Evolutionary conservation across 208 protist genomes (phyloP).

Genomic region (Leishmania aethiopica): DNA sequence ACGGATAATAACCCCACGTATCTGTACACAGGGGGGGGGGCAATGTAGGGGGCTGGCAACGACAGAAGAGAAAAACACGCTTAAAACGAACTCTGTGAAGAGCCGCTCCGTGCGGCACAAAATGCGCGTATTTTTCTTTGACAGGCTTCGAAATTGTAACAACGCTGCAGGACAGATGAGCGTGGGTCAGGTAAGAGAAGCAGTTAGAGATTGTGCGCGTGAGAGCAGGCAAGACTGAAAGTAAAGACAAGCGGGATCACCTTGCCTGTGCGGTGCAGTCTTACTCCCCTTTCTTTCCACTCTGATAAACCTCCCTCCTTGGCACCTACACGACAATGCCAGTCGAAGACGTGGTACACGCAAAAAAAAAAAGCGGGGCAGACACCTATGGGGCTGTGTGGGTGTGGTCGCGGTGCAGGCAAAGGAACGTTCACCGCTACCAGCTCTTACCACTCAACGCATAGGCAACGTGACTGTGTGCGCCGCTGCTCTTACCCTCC

Average conservation of each 20-base stretch:
- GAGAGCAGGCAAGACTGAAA: conserved; percentile 24
- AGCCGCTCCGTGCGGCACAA: not conserved
- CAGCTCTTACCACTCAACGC: not conserved
- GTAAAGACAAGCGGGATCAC: not conserved
- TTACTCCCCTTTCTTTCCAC: not conserved
- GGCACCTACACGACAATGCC: not conserved
- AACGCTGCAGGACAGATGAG: not conserved
- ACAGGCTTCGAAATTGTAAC: not conserved
- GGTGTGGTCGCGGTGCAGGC: not conserved
- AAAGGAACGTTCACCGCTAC: not conserved
- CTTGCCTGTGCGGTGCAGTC: not conserved
- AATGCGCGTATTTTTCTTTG: not conserved
- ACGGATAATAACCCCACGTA: not conserved
- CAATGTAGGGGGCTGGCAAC: not conserved
- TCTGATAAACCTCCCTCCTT: not conserved
- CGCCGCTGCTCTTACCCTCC: not conserved
- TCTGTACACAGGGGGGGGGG: not conserved
- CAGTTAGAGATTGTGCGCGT: conserved; percentile 6
- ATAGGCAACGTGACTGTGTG: not conserved
- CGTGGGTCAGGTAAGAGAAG: not conserved
- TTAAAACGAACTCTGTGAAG: conserved; percentile 1
- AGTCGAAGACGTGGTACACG: not conserved
- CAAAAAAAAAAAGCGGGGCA: not conserved
- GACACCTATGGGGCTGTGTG: not conserved
- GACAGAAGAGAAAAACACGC: not conserved